phyloP scores from a whole-genome alignment of 1,284 basidiomycete genomes.

The Phylloboletellus chloephorus region DNA sequence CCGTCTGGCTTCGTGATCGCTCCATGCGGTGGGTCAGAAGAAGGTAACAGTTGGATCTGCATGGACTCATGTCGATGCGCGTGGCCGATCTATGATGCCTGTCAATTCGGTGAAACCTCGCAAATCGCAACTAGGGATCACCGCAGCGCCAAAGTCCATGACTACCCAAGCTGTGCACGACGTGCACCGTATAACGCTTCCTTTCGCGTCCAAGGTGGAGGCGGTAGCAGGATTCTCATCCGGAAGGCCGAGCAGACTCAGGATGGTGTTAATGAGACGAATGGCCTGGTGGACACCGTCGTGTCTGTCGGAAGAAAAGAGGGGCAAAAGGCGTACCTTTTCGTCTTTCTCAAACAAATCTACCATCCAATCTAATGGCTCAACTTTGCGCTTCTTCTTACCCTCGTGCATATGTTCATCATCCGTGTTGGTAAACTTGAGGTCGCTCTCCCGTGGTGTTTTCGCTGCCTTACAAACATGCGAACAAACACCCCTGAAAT shows the following conservation, averaged over 20 bases:
- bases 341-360: slow-evolving; percentile 51
- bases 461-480: slow-evolving; percentile 43
- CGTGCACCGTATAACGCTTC: slow-evolving; percentile 41
- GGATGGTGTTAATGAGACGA: slow-evolving; percentile 35
- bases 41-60: slow-evolving; percentile 36
- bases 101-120: neutral
- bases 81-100: slow-evolving; percentile 46
- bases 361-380: slow-evolving; percentile 42
- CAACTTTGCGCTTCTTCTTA: slow-evolving; percentile 18
- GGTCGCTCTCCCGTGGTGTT: neutral
- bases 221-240: slow-evolving; percentile 32
- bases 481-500: slow-evolving; percentile 50
- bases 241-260: slow-evolving; percentile 30
- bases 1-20: neutral
- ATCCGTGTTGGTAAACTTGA: neutral
- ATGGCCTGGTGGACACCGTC: slow-evolving; percentile 36
- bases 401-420: slow-evolving; percentile 9
- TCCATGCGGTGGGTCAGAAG: neutral
- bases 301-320: neutral
- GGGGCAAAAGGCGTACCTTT: slow-evolving; percentile 38
- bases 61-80: slow-evolving; percentile 56
- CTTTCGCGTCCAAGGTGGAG: slow-evolving; percentile 23
- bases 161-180: slow-evolving; percentile 48
- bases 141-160: slow-evolving; percentile 48
- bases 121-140: slow-evolving; percentile 25